Evolutionary conservation across 768 basidiomycete genomes (phyloP).

Genomic region (Imleria badia): DNA sequence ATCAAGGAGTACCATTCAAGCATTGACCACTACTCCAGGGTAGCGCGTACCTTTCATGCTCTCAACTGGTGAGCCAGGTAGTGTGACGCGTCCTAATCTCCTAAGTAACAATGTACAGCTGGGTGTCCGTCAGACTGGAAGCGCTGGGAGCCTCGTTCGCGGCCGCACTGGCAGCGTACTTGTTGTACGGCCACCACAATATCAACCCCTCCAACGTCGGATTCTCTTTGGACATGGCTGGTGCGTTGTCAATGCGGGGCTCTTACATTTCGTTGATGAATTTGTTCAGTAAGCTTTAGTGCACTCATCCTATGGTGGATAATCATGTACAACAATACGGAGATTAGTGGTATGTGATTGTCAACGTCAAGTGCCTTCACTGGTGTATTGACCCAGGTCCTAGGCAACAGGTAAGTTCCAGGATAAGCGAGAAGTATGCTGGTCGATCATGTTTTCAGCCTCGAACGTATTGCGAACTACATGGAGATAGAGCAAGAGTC

Average conservation of each 20-base stretch:
- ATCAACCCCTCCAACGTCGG: conserved; percentile 20
- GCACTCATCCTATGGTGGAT: conserved; percentile 22
- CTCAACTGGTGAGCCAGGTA: conserved; percentile 21
- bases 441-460: conserved; percentile 9
- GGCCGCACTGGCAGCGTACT: conserved; percentile 28
- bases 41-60: conserved; percentile 30
- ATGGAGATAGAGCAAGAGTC: conserved; percentile 51
- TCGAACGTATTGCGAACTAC: conserved; percentile 45
- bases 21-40: conserved; percentile 35
- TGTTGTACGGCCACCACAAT: conserved; percentile 32
- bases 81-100: background rate
- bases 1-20: conserved; percentile 27
- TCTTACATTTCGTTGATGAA: background rate
- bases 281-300: background rate
- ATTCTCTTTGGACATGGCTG: conserved; percentile 11
- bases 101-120: conserved; percentile 15
- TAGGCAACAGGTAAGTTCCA: conserved; percentile 23
- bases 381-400: background rate
- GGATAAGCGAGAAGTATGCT: background rate
- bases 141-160: conserved; percentile 42
- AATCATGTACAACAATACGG: conserved; percentile 18
- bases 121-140: conserved; percentile 41
- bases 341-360: conserved; percentile 6
- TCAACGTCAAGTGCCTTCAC: background rate
- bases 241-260: background rate